Base-by-base conservation (phyloP, 2,329 filamentous ascomycete species). In the Orbilia blumenaviensis region DNA sequence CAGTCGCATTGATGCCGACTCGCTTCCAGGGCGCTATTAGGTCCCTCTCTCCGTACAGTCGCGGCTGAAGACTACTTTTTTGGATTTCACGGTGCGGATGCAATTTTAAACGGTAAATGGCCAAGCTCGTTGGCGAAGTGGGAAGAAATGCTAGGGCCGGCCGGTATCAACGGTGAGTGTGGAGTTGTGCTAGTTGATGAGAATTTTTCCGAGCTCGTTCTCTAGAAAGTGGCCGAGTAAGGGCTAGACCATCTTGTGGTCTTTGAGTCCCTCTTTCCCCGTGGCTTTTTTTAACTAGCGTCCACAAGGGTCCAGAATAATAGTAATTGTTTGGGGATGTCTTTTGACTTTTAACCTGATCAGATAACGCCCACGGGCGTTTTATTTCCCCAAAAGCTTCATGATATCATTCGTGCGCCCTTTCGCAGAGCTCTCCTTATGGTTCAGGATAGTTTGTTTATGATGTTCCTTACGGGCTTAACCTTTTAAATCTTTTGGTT, bases 191-290 rank as follows among this genome's bases (percentile, higher is more conserved):
- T n/a, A n/a, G n/a, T 23, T 23, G 16, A 27, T 54, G 48, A 54
- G 48, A 41, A 34, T 54, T 54, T 54, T 34, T 54, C 52, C 52
- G 52, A 56, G 52, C 52, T 56, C 52, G 48, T 54, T 56, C 52
- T 56, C 52, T 23, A 4, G 8, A 14, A 38, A 38, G 14, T 56
- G 18, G 18, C 52, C 32, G 32, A 18, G 52, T 36, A 12, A 38
- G 52, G 52, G 52, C 32, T 56, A 56, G 52, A 38, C 52, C 52
- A 34, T 21, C 16, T 36, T 29, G 52, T 38, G 48, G 52, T 25
- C 52, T 38, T 32, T 56, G 32, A 38, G 52, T 56, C 29, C 25
- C 52, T 56, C 52, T 54, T 54, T 23, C 32, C 23, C 18, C 18
- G 32, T 36, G 32, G 29, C 32, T 38, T n/a, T 18, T 21, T 18